phyloP scores from a whole-genome alignment of 768 basidiomycete species.

The Phaffia australis region DNA sequence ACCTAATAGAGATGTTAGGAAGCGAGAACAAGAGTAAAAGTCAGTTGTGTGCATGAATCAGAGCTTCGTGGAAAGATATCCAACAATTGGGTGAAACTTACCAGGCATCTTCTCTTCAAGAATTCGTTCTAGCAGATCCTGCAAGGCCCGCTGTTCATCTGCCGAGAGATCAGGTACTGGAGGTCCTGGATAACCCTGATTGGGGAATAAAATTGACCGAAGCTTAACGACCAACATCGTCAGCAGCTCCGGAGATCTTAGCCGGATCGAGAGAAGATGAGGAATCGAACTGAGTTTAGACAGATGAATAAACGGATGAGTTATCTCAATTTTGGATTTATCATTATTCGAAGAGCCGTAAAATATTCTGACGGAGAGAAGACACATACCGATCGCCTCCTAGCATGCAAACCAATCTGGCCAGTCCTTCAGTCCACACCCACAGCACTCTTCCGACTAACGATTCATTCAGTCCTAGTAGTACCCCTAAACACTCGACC shows the following conservation, averaged over 20 bases:
- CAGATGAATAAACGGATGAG: background rate
- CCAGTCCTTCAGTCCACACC: conserved; percentile 5
- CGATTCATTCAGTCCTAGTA: background rate
- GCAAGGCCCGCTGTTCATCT: conserved; percentile 60
- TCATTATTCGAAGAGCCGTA: background rate
- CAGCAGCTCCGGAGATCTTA: conserved; percentile 46
- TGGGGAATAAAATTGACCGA: conserved; percentile 71
- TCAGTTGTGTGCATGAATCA: no score
- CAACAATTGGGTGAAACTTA: conserved; percentile 37
- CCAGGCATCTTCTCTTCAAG: conserved; percentile 40
- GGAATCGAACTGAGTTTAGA: conserved; percentile 50
- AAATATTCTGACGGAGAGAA: background rate
- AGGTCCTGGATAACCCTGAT: conserved; percentile 65
- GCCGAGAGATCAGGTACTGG: conserved; percentile 60
- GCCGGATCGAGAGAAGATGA: conserved; percentile 52
- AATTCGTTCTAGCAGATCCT: conserved; percentile 42
- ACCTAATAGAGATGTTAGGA: no score
- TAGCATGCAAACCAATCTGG: background rate
- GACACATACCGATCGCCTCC: conserved; percentile 6
- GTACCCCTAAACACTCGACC: background rate
- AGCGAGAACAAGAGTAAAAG: no score
- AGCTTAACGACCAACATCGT: conserved; percentile 48
- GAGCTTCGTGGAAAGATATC: no score
- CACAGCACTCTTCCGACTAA: background rate
- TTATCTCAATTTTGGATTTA: background rate